Percentiles rank a stretch among this genome's conserved stretches.
These are phyloP conservation scores for Akebia trifoliata DNA, from an alignment of 164 flowering plant genomes.

Conservation along the genomic window DNA sequence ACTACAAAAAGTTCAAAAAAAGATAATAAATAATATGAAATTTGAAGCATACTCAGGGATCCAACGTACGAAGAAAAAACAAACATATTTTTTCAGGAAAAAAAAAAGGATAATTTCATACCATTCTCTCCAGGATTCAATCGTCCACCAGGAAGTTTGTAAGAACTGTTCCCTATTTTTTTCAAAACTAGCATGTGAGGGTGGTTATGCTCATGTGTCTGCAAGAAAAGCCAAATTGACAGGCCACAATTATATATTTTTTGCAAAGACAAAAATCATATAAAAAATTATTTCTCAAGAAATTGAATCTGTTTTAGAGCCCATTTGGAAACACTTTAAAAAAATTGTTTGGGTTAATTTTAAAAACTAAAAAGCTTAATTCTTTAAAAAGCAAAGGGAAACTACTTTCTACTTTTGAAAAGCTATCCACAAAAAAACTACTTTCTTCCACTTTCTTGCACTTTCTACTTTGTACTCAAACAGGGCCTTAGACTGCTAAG, in stretches of 20 bases:
- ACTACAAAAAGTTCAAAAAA: constrained; percentile 40
- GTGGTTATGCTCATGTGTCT: constrained; percentile 99
- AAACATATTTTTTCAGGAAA: not conserved
- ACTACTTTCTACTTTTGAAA: too few relatives aligned
- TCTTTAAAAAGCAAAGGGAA: too few relatives aligned
- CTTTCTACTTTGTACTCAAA: too few relatives aligned
- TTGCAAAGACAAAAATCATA: too few relatives aligned
- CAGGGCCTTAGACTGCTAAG: too few relatives aligned
- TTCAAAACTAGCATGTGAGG: constrained; percentile 96
- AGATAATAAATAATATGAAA: not conserved
- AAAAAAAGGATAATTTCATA: constrained; percentile 16
- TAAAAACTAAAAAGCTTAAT: too few relatives aligned
- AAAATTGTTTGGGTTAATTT: too few relatives aligned
- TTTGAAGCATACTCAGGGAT: not conserved
- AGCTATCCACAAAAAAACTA: too few relatives aligned
- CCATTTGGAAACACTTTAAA: too few relatives aligned
- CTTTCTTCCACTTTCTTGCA: too few relatives aligned
- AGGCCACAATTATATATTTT: not conserved
- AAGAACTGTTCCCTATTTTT: constrained; percentile 97
- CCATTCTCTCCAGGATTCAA: constrained; percentile 99
- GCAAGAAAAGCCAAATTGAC: constrained; percentile 8
- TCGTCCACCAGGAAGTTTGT: constrained; percentile 98
- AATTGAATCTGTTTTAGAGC: too few relatives aligned
- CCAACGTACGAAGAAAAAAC: not conserved
- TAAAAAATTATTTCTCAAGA: too few relatives aligned